A percentile compares a stretch with the other conserved stretches of the same genome.
Conservation (phyloP, 2,329 filamentous ascomycete species). For the Cladophialophora psammophila region DNA sequence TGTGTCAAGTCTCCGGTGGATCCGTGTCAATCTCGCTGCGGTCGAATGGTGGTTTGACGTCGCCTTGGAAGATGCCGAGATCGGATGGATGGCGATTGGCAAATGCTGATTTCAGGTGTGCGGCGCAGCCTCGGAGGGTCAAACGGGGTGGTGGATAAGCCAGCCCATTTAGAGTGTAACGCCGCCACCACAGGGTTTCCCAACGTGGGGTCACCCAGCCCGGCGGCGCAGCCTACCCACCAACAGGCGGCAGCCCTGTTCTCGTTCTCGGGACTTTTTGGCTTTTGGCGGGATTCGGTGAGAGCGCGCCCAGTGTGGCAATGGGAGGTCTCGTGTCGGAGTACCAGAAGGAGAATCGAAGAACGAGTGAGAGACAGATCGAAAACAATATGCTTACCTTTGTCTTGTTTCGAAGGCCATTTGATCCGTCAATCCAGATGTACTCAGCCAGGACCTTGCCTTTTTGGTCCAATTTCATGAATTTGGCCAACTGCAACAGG, state of each 20-base stretch:
- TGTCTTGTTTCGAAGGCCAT: constrained; percentile 90
- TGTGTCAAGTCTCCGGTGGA: constrained; percentile 34
- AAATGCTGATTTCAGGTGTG: constrained; percentile 14
- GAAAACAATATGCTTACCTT: constrained; percentile 71
- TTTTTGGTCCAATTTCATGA: constrained; percentile 87
- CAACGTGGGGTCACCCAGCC: constrained; percentile 26
- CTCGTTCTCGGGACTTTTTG: neutral
- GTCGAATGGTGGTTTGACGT: constrained; percentile 23
- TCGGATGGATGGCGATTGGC: constrained; percentile 28
- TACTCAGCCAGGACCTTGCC: constrained; percentile 92
- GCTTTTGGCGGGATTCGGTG: neutral
- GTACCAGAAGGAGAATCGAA: constrained; percentile 11
- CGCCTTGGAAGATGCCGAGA: constrained; percentile 28
- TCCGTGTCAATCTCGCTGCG: constrained; percentile 22
- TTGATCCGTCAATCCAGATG: constrained; percentile 89
- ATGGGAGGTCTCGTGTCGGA: constrained; percentile 17
- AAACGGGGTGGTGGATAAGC: constrained; percentile 20
- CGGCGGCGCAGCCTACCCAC: constrained; percentile 1
- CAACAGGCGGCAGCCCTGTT: neutral
- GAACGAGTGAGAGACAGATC: constrained; percentile 7
- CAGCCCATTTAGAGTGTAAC: constrained; percentile 22
- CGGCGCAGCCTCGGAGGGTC: constrained; percentile 24
- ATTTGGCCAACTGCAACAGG: constrained; percentile 80
- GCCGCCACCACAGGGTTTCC: constrained; percentile 21
- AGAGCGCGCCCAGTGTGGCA: neutral